Percentiles rank a stretch among this genome's conserved stretches.
These are phyloP conservation scores for Leishmania mexicana DNA, from an alignment of 208 protist species.

Conservation along the genomic window DNA sequence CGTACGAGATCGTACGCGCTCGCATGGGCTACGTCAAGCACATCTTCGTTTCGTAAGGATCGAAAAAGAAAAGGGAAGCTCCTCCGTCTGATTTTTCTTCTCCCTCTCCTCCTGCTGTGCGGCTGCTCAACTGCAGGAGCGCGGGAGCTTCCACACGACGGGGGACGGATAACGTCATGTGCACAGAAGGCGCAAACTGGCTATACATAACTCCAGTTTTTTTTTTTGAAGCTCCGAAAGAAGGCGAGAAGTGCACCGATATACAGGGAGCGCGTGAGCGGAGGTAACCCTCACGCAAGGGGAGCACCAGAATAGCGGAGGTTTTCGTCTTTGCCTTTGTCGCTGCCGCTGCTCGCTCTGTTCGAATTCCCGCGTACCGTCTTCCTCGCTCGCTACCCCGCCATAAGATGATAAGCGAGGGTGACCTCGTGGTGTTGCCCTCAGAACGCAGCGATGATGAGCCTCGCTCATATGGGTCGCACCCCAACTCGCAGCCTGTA, in stretches of 20 bases:
- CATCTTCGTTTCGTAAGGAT: background rate
- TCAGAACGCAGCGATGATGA: background rate
- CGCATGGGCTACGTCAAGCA: background rate
- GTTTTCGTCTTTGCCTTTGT: background rate
- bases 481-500: background rate
- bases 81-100: background rate
- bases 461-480: background rate
- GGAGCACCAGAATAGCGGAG: background rate
- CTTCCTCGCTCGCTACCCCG: background rate
- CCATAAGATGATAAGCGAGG: conserved; percentile 1
- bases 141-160: background rate
- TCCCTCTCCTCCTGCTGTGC: background rate
- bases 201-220: background rate
- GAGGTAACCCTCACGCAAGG: background rate
- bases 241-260: background rate
- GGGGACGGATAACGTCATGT: background rate
- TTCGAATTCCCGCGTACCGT: background rate
- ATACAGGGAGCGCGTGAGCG: background rate
- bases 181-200: background rate
- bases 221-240: background rate
- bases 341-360: background rate
- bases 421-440: background rate
- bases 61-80: background rate
- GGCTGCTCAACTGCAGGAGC: background rate
- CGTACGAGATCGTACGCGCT: background rate